Evolutionary conservation across 1,284 basidiomycete species (phyloP).

Genomic region (Somion occarium): DNA sequence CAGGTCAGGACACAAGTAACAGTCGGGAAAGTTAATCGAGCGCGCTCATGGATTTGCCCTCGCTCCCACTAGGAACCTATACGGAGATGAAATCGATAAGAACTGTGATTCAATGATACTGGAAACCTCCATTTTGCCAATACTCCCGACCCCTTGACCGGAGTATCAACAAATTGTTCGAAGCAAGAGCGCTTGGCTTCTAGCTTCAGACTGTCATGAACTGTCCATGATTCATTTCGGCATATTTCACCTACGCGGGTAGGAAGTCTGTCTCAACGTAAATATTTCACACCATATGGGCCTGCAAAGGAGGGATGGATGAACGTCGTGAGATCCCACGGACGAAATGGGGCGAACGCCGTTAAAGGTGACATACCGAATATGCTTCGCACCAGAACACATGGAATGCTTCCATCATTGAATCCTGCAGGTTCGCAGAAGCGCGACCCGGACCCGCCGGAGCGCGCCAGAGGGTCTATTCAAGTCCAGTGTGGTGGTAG

Average conservation of each 20-base stretch:
- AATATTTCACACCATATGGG: not conserved
- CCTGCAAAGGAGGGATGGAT: not conserved
- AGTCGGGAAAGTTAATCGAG: not conserved
- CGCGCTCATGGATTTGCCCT: too few relatives aligned
- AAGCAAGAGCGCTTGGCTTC: not conserved
- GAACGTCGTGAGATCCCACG: not conserved
- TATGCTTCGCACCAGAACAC: not conserved
- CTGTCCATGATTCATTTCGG: not conserved
- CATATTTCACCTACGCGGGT: not conserved
- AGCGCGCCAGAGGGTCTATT: not conserved
- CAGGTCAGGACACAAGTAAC: not conserved
- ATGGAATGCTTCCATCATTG: not conserved
- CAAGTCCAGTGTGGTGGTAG: not conserved
- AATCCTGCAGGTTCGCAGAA: not conserved
- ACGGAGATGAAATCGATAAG: constrained; percentile 12
- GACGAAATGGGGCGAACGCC: not conserved
- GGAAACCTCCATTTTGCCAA: not conserved
- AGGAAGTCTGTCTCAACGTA: not conserved
- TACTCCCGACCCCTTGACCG: not conserved
- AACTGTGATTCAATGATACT: constrained; percentile 2
- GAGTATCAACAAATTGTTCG: not conserved
- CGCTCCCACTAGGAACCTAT: not conserved
- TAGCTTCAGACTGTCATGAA: not conserved
- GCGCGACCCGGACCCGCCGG: too few relatives aligned
- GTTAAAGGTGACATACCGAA: not conserved